Evolutionary conservation across 192 early-diverging fungal genomes (phyloP).

Genomic region (Coemansia reversa): DNA sequence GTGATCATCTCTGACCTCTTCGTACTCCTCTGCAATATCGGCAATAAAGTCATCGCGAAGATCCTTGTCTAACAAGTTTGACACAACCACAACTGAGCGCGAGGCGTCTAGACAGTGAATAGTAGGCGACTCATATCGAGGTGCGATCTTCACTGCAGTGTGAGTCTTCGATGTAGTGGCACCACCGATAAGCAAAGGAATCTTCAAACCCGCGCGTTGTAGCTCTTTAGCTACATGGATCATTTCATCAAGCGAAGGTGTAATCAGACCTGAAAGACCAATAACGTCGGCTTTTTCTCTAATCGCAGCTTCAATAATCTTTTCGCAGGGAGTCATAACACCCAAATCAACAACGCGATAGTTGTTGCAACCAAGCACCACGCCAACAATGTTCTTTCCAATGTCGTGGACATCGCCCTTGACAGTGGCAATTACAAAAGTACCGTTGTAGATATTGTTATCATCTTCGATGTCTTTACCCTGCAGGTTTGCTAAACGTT

Average conservation of each 20-base stretch:
- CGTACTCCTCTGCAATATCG: constrained; percentile 90
- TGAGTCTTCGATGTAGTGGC: constrained; percentile 96
- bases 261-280: constrained; percentile 92
- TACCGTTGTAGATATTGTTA: constrained; percentile 82
- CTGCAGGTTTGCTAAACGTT: constrained; percentile 75
- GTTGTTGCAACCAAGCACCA: constrained; percentile 97
- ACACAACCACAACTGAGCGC: constrained; percentile 86
- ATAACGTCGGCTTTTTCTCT: constrained; percentile 88
- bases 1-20: constrained; percentile 91
- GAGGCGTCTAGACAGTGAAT: constrained; percentile 92
- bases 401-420: constrained; percentile 99
- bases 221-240: constrained; percentile 93
- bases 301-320: constrained; percentile 86
- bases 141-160: constrained; percentile 95
- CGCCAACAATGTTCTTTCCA: constrained; percentile 97
- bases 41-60: constrained; percentile 82
- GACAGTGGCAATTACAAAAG: constrained; percentile 90
- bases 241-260: constrained; percentile 96
- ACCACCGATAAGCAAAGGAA: constrained; percentile 91
- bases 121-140: constrained; percentile 76
- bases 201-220: constrained; percentile 80
- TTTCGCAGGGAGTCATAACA: constrained; percentile 93
- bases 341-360: constrained; percentile 93
- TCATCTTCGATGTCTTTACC: constrained; percentile 54
- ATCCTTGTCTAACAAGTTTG: constrained; percentile 77